phyloP scores from a whole-genome alignment of 768 basidiomycete genomes.

The Clavulina sp. region DNA sequence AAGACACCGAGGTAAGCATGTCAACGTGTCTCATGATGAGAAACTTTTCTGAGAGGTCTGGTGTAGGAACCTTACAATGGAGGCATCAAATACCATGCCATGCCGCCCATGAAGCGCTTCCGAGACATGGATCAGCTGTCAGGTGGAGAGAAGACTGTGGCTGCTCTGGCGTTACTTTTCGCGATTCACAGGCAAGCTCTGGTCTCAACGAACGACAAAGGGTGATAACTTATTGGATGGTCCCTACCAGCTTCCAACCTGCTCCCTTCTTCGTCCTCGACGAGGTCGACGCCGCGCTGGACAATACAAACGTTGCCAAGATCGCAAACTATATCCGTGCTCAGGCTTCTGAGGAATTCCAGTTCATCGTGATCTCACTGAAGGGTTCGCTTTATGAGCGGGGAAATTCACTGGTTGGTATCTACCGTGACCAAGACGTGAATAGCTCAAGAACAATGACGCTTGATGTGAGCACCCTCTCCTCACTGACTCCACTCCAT shows the following conservation, averaged over 20 bases:
- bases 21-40: not conserved
- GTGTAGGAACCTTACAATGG: constrained; percentile 60
- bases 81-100: constrained; percentile 96
- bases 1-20: constrained; percentile 71
- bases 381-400: constrained; percentile 87
- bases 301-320: constrained; percentile 96
- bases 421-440: constrained; percentile 84
- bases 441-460: constrained; percentile 87
- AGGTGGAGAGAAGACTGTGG: constrained; percentile 96
- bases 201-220: not conserved
- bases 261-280: constrained; percentile 98
- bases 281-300: constrained; percentile 92
- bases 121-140: constrained; percentile 98
- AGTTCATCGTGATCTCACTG: constrained; percentile 94
- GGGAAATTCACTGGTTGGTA: constrained; percentile 79
- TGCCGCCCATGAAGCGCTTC: constrained; percentile 99
- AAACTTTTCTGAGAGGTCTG: not conserved
- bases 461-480: constrained; percentile 46
- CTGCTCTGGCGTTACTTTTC: constrained; percentile 88
- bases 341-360: constrained; percentile 72
- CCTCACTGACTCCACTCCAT: not conserved
- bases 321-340: constrained; percentile 83
- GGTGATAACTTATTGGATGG: not conserved
- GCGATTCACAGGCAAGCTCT: constrained; percentile 73
- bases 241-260: constrained; percentile 59